These are phyloP conservation scores for Boletellus ananiceps DNA, from an alignment of 768 basidiomycete genomes.

Conservation along the genomic window DNA sequence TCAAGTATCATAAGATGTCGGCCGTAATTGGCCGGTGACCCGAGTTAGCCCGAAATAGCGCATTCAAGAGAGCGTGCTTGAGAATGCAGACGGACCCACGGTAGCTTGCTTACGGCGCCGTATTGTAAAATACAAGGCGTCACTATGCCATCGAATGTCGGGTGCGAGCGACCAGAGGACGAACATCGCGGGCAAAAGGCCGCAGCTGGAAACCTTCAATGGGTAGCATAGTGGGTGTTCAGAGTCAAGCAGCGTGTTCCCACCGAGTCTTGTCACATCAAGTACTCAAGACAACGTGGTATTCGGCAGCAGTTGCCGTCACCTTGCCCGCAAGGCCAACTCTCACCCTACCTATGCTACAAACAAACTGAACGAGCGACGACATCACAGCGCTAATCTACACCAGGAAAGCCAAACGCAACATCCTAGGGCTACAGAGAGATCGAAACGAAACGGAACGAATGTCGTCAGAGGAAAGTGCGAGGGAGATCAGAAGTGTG, in stretches of 20 bases:
- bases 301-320: constrained; percentile 1
- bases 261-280: not conserved
- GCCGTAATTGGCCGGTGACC: too few species aligned
- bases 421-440: constrained; percentile 21
- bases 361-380: not conserved
- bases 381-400: not conserved
- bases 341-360: constrained; percentile 11
- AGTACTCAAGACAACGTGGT: constrained; percentile 4
- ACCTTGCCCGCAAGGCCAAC: not conserved
- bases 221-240: constrained; percentile 8
- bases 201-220: not conserved
- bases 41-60: too few species aligned
- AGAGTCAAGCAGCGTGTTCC: constrained; percentile 4
- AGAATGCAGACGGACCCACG: too few species aligned
- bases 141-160: constrained; percentile 3
- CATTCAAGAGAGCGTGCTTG: too few species aligned
- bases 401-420: not conserved
- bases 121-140: constrained; percentile 22
- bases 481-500: not conserved
- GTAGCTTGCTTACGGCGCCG: not conserved
- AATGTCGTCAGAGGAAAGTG: not conserved
- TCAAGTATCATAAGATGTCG: too few species aligned
- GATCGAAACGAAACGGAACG: not conserved
- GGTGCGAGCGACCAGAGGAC: not conserved
- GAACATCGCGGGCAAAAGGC: not conserved